A percentile compares a stretch with the other conserved stretches of the same genome.
These are phyloP conservation scores for Solanum hybrid DNA, from an alignment of 305 asterid species.

Conservation along the genomic window DNA sequence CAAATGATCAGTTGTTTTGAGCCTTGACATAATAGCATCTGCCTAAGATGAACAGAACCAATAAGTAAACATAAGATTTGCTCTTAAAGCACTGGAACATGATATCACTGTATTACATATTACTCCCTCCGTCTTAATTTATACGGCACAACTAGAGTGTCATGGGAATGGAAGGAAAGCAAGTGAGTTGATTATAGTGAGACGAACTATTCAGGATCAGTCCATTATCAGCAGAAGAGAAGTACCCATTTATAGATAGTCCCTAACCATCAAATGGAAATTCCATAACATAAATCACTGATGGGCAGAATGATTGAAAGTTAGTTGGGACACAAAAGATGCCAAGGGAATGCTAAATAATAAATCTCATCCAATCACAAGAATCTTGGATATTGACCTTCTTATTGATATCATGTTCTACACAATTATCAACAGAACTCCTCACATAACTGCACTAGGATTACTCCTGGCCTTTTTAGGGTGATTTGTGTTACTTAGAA, in stretches of 20 bases:
- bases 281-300: neutral
- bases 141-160: neutral
- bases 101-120: neutral
- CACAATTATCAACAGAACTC: neutral
- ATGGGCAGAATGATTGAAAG: neutral
- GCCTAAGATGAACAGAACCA: slow-evolving; percentile 36
- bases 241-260: neutral
- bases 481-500: neutral
- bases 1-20: slow-evolving; percentile 24
- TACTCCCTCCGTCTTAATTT: neutral
- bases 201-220: neutral
- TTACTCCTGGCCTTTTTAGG: neutral
- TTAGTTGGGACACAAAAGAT: neutral
- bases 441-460: neutral
- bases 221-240: neutral
- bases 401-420: neutral
- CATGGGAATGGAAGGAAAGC: neutral
- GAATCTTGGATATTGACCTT: neutral
- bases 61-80: neutral
- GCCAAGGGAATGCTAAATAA: neutral
- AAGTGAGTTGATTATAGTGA: neutral
- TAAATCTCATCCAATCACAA: neutral
- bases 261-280: neutral
- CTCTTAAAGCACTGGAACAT: neutral
- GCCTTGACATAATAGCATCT: slow-evolving; percentile 54